A percentile compares a stretch with the other conserved stretches of the same genome.
phyloP scores from a whole-genome alignment of 1,284 basidiomycete species.

The Ustilago hordei region DNA sequence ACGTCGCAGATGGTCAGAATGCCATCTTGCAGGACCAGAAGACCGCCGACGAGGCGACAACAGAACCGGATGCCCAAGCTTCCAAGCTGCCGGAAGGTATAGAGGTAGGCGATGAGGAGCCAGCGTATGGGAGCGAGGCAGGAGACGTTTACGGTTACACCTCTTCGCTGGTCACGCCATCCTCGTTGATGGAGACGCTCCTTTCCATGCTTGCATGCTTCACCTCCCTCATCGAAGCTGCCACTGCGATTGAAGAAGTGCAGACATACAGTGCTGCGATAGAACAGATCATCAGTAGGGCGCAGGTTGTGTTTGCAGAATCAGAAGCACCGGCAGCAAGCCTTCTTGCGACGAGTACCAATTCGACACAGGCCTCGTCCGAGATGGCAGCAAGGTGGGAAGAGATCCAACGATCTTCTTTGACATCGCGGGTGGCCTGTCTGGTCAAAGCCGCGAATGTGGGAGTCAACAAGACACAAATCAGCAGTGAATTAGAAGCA shows the following conservation, averaged over 20 bases:
- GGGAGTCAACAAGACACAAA: slow-evolving; percentile 3
- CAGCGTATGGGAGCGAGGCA: neutral
- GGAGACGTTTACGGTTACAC: slow-evolving; percentile 48
- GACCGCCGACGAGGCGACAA: neutral
- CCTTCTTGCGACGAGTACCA: slow-evolving; percentile 13
- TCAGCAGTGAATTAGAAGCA: slow-evolving; percentile 21
- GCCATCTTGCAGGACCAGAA: slow-evolving; percentile 37
- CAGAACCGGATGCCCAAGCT: neutral
- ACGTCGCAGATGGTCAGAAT: slow-evolving; percentile 32
- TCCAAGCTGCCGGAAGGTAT: neutral
- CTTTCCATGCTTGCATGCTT: slow-evolving; percentile 33
- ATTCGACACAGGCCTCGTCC: slow-evolving; percentile 13
- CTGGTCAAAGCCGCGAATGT: slow-evolving; percentile 25
- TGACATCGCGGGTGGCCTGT: slow-evolving; percentile 18
- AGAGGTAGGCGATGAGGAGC: slow-evolving; percentile 5
- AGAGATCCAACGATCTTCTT: slow-evolving; percentile 27
- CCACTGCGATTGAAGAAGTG: slow-evolving; percentile 13
- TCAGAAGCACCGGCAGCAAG: neutral
- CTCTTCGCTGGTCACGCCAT: slow-evolving; percentile 50
- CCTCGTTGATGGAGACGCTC: slow-evolving; percentile 48
- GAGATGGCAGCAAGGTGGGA: slow-evolving; percentile 22
- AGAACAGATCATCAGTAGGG: slow-evolving; percentile 9
- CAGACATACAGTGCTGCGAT: slow-evolving; percentile 15
- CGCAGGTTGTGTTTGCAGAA: slow-evolving; percentile 9
- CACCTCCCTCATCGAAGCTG: slow-evolving; percentile 38